These are phyloP conservation scores for Amphicarpaea edgeworthii DNA, from an alignment of 306 rosid species.

Conservation along the genomic window DNA sequence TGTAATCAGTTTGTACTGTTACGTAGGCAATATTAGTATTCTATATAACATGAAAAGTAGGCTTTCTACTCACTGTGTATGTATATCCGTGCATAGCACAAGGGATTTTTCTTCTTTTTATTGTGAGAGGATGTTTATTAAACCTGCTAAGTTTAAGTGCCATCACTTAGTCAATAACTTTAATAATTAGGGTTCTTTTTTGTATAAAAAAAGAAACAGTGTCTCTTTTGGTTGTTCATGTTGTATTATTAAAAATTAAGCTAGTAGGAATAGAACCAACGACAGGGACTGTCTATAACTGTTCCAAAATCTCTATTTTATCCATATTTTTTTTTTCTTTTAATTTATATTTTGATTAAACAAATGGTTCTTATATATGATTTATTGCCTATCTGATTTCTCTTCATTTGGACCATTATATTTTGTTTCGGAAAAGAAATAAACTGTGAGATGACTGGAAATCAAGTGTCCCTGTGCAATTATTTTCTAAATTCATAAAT, in stretches of 20 bases:
- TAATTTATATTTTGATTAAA: slow-evolving; percentile 12
- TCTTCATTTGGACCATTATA: slow-evolving; percentile 25
- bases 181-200: slow-evolving; percentile 5
- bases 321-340: no score
- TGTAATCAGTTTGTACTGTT: background rate
- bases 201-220: slow-evolving; percentile 2
- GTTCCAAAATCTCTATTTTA: slow-evolving; percentile 35
- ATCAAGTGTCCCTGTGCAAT: background rate
- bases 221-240: slow-evolving; percentile 1
- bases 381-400: slow-evolving; percentile 5
- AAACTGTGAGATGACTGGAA: slow-evolving; percentile 20
- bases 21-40: slow-evolving; percentile 4
- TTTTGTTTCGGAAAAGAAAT: slow-evolving; percentile 23
- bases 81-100: background rate
- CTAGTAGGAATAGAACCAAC: slow-evolving; percentile 8
- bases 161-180: slow-evolving; percentile 17
- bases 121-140: slow-evolving; percentile 10
- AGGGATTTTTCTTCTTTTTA: slow-evolving; percentile 3
- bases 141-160: slow-evolving; percentile 17
- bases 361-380: background rate
- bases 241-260: slow-evolving; percentile 13
- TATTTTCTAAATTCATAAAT: slow-evolving; percentile 7
- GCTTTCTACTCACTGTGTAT: slow-evolving; percentile 5
- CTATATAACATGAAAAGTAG: background rate
- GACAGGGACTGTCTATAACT: background rate